phyloP scores from a whole-genome alignment of 768 basidiomycete species.

The Trametes sanguinea region DNA sequence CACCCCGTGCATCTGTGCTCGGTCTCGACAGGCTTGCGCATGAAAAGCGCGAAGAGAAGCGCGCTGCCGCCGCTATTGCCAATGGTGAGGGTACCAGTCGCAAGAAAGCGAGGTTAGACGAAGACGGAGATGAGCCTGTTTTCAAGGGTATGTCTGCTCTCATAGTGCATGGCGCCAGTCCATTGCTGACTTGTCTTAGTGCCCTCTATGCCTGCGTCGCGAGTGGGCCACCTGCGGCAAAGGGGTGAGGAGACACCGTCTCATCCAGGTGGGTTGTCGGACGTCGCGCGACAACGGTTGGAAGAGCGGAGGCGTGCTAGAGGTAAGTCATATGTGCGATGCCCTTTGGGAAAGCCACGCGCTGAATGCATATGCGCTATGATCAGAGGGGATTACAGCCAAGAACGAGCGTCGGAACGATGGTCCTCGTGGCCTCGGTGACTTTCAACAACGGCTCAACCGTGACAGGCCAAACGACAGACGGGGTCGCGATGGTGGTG shows the following conservation, averaged over 20 bases:
- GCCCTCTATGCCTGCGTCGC: slow-evolving; percentile 67
- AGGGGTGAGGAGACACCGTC: slow-evolving; percentile 92
- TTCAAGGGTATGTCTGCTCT: slow-evolving; percentile 77
- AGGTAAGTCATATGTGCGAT: slow-evolving; percentile 41
- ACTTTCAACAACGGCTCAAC: slow-evolving; percentile 92
- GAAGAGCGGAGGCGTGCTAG: slow-evolving; percentile 74
- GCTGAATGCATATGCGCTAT: neutral
- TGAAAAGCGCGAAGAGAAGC: slow-evolving; percentile 90
- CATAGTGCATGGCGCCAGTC: neutral
- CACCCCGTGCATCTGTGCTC: slow-evolving; percentile 76
- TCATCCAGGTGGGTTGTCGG: slow-evolving; percentile 86
- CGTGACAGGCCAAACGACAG: slow-evolving; percentile 50
- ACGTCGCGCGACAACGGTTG: slow-evolving; percentile 64
- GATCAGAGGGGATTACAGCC: slow-evolving; percentile 70
- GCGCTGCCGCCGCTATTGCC: slow-evolving; percentile 52
- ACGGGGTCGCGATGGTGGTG: slow-evolving; percentile 28
- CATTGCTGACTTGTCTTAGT: slow-evolving; percentile 47
- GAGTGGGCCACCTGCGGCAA: slow-evolving; percentile 61
- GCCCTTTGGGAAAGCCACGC: too few relatives aligned
- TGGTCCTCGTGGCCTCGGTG: slow-evolving; percentile 79
- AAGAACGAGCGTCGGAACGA: slow-evolving; percentile 55
- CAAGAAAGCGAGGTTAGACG: slow-evolving; percentile 62
- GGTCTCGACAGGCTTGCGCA: slow-evolving; percentile 87
- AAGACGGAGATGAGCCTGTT: slow-evolving; percentile 58
- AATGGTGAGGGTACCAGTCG: slow-evolving; percentile 51